Base-by-base conservation (phyloP, 1,284 basidiomycete species). In the Ganoderma resinaceum region DNA sequence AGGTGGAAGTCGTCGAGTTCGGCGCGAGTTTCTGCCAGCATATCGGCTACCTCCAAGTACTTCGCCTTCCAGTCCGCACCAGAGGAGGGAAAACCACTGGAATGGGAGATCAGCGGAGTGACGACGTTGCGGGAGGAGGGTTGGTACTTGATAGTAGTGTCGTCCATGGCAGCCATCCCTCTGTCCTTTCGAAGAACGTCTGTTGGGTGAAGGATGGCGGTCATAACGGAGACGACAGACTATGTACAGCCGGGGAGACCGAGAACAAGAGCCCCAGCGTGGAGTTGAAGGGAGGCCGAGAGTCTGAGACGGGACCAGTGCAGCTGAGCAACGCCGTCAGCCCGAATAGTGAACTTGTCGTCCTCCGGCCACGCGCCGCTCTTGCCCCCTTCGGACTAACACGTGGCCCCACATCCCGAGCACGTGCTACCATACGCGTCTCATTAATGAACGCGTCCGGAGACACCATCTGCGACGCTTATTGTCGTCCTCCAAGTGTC, bases 1-100 rank as follows among this genome's bases (percentile, higher is more conserved):
- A 89, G 84, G 74, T 97, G 95, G 78, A 97, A 97, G 73, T 97
- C 96, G 77, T 96, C 94, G 61, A 96, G 90, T 80, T 97, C 95
- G 18, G 90, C 86, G 71, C 92, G 88, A 46, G 95, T 96, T 79
- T 96, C 95, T 68, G 90, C 82, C 65, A 97, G 86, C 87, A 95
- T 93, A 74, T 96, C 93, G 66, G 91, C 87, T 63, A 93, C 91
- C 80, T 95, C 92, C 78, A 92, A 86, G 80, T 95, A 96, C 81
- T 95, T 96, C 72, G 89, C 82, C 75, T 91, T 89, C 90, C 94
- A 97, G 80, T 96, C 92, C 35, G 83, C 79, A 58, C 71, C 71
- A 43, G 82, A 81, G 60, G 85, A 79, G 62, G 87, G 84, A 77
- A 86, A 90, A 73, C 87, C 90, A 71, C 53, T 55, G 71, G 65